Evolutionary conservation across 1,284 basidiomycete species (phyloP), one percentile per base, ranked within the genome.

Genomic region (Mycena sp.): DNA sequence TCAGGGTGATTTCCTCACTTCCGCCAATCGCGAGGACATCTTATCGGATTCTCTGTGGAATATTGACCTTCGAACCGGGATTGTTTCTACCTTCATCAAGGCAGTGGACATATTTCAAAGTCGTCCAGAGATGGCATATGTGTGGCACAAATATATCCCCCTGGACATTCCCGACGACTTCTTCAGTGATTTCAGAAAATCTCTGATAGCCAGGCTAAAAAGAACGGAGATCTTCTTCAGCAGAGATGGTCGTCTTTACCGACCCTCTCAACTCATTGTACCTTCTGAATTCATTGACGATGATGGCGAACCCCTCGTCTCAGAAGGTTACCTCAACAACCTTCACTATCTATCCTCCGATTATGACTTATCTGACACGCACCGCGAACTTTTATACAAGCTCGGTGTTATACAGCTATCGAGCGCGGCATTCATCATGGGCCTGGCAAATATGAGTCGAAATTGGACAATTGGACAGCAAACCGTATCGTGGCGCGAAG

Each of bases 1-100:
- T 45, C 57, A 58, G 19, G 57, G 38, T 2, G 57, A 58, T 37
- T 58, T 58, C 29, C 48, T 58, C 25, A 51, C 57, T 14, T 32
- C 28, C 12, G 57, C 57, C 35, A 58, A 44, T 26, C 57, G 57
- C 17, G 57, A 58, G 40, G 57, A 58, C 26, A 50, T 58, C 37
- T 29, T 44, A 1, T 40, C 40, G 17, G 57, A 51, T 12, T 50
- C 48, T 21, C 40, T 11, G 21, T 58, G 57, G 57, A 58, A 58
- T 14, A 41, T 35, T 1, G 26, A 28, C 29, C 17, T 58, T 51
- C 57, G 57, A 19, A 10, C 23, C 12, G 48, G 29, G 19, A 38
- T 58, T 23, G 48, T 51, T 2, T 30, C 57, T 5, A 29, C 37
- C 17, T 49, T 58, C 14, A 7, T 58, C 16, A 29, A 38, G 14